Evolutionary conservation across 192 early-diverging fungal genomes (phyloP), one percentile per base, ranked within the genome.

Genomic region (Cetraspora pellucida): DNA sequence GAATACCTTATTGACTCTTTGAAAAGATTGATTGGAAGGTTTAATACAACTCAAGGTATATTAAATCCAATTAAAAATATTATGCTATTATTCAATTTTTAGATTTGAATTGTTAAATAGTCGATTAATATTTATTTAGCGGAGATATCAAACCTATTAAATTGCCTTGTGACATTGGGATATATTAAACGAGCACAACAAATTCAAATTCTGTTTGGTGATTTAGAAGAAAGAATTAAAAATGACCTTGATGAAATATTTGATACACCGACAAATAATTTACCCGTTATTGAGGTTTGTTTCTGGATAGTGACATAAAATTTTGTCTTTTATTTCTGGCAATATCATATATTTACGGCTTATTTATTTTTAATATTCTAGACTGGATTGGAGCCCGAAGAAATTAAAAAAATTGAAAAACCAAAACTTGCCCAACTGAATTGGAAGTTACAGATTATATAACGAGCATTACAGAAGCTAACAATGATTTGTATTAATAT

Each of bases 1-100:
- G 92, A 93, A 64, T 97, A 95, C 74, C 77, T 97, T 52, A 85
- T 96, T 21, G 91, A 90, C 46, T 95, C 91, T 13, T 74, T 93
- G 17, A 82, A 84, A 58, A 86, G 88, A 52, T 72, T 91, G 3
- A 87, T 90, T 43, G 82, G 88, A 11, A 85, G 88, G 50, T 82
- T 86, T 25, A 89, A 87, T 71, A 58, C 27, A 1, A 77, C 90
- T 50, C 87, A 90, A 80, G 72, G 90, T 93, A 66, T 31, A 11
- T 7, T 30, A 21, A 66, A 31, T 66, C 16, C 16, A 13, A 1
- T 23, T 23, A 13, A 3, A 23, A 23, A 13, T 61, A 61, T 28
- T 28, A 6, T 61, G 16, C 19, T 1, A 19, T 5, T 54, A 54
- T 13, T 19, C 50, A 1, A 0, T 54, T n/a, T 54, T 52, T 52